These are phyloP conservation scores for Hyphopichia pseudoburtonii DNA, from an alignment of 1,139 yeast genomes.

Conservation along the genomic window DNA sequence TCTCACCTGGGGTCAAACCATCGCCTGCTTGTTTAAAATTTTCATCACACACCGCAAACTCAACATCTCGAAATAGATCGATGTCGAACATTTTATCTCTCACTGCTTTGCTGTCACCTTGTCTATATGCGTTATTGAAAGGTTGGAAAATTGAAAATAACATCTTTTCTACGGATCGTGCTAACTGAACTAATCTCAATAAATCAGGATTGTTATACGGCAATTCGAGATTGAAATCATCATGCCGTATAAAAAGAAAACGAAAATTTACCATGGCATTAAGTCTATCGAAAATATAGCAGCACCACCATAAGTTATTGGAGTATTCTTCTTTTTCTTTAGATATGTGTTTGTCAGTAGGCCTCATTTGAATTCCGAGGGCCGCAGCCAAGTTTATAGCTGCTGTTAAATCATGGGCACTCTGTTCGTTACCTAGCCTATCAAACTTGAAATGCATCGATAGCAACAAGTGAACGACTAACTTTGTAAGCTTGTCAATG, in stretches of 20 bases:
- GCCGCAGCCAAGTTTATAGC: slow-evolving; percentile 32
- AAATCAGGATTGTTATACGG: slow-evolving; percentile 27
- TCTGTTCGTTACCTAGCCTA: slow-evolving; percentile 35
- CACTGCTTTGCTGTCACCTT: slow-evolving; percentile 11
- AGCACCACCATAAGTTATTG: slow-evolving; percentile 37
- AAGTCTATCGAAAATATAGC: slow-evolving; percentile 35
- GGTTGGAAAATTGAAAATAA: slow-evolving; percentile 26
- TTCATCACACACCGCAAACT: slow-evolving; percentile 25
- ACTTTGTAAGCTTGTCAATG: slow-evolving; percentile 30
- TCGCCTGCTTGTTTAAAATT: slow-evolving; percentile 12
- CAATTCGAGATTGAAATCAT: slow-evolving; percentile 33
- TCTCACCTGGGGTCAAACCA: not conserved
- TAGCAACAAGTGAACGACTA: slow-evolving; percentile 30
- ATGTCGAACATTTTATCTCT: slow-evolving; percentile 20
- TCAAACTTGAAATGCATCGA: slow-evolving; percentile 30
- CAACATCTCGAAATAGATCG: slow-evolving; percentile 26
- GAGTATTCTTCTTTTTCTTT: slow-evolving; percentile 20
- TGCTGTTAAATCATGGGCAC: slow-evolving; percentile 34
- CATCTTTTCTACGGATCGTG: slow-evolving; percentile 26
- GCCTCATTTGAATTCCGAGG: slow-evolving; percentile 34
- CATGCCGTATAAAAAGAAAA: slow-evolving; percentile 24
- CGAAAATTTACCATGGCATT: slow-evolving; percentile 29
- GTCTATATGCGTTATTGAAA: slow-evolving; percentile 13
- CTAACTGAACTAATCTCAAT: slow-evolving; percentile 27
- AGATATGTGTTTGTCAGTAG: slow-evolving; percentile 12